Conservation (phyloP, 2,329 filamentous ascomycete genomes). For the Penicillium concentricum region DNA sequence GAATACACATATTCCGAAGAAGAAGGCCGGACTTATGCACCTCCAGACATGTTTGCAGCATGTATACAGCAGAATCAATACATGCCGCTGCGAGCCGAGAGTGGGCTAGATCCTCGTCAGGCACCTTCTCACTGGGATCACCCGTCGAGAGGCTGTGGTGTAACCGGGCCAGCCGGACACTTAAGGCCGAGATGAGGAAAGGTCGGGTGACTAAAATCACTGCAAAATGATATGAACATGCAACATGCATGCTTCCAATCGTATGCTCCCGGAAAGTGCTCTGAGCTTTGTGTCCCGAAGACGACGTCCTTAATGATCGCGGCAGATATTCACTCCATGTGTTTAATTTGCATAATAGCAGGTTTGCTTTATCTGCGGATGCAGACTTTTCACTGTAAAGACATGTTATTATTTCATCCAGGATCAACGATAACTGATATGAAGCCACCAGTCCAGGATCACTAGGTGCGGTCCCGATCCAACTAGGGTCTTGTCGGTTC, state of each 20-base stretch:
- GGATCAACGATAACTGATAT: conserved; percentile 45
- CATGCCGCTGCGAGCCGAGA: conserved; percentile 52
- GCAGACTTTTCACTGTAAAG: conserved; percentile 44
- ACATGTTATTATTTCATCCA: conserved; percentile 46
- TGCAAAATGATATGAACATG: conserved; percentile 59
- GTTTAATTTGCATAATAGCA: conserved; percentile 45
- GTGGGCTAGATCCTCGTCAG: conserved; percentile 30
- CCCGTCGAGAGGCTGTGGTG: conserved; percentile 26
- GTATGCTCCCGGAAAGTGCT: conserved; percentile 34
- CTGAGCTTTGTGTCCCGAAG: conserved; percentile 17
- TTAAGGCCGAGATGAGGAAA: conserved; percentile 53
- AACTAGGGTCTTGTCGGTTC: conserved; percentile 17
- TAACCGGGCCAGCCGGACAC: conserved; percentile 35
- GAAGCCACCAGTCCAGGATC: conserved; percentile 41
- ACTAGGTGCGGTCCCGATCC: conserved; percentile 7
- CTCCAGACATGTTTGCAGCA: conserved; percentile 56
- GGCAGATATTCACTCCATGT: conserved; percentile 50
- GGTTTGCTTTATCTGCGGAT: conserved; percentile 38
- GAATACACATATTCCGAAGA: conserved; percentile 57
- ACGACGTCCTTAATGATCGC: conserved; percentile 26
- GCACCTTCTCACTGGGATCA: conserved; percentile 8
- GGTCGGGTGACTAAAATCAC: conserved; percentile 59
- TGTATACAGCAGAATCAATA: conserved; percentile 55
- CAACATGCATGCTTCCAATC: conserved; percentile 55
- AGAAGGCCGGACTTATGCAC: conserved; percentile 47